Evolutionary conservation across 768 basidiomycete species (phyloP), one percentile per base, ranked within the genome.

Genomic region (Suillus fuscotomentosus): DNA sequence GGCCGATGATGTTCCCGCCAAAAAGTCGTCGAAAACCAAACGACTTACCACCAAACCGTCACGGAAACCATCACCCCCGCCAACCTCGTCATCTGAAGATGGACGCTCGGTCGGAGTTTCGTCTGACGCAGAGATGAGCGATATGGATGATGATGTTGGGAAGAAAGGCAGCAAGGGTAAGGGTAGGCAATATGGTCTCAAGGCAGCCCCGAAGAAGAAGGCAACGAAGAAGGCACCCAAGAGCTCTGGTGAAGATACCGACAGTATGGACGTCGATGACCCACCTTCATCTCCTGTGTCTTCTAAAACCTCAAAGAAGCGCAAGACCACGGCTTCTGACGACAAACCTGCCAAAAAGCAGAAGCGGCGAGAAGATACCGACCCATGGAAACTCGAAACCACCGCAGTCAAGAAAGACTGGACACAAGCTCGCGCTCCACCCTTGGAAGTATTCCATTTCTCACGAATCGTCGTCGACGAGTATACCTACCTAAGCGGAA

Each of bases 401-500:
- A 76, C 79, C 31, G 75, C 79, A 0, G 93, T 94, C 14, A 81
- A 83, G 70, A 81, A 80, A 60, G 88, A 97, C 68, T 97, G 89
- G 89, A 88, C 80, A 8, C 78, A 87, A 70, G 91, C 95, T 88
- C 83, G 86, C 60, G 85, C 88, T 1, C 94, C 95, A 1, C 91
- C 94, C 20, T 78, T 97, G 60, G 94, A 97, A 76, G 90, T 95
- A 83, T 97, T 98, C 86, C 86, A 95, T 71, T 97, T 92, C 73
- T 81, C 92, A 4, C 89, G 95, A 6, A 85, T 91, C 36, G 90
- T 98, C 60, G 88, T 97, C 48, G 96, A 97, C 76, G 95, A 98
- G 73, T 98, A 96, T 75, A 96, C 95, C 1, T 97, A 98, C 71
- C 82, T 96, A 27, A 87, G 89, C 31, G 93, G 91, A 61, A 88